Evolutionary conservation across 2,329 filamentous ascomycete genomes (phyloP), one percentile per base, ranked within the genome.

Genomic region (Sordariomycetes sp.): DNA sequence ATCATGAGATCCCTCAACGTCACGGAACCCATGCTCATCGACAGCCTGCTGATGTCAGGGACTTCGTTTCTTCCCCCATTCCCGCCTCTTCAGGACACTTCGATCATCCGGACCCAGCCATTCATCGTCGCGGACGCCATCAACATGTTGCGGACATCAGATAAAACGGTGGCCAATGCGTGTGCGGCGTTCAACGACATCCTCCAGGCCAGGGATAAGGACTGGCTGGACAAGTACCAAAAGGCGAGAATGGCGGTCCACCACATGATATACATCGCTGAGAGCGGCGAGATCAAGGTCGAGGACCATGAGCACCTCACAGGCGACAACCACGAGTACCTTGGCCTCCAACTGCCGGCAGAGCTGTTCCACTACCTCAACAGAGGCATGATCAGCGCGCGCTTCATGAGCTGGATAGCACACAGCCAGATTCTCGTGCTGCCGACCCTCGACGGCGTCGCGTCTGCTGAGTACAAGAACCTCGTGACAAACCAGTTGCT

Each of bases 301-400:
- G 79, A 90, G 65, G 86, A 92, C 64, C 81, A 79, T 58, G 87
- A 89, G 8, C 79, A 83, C 58, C 81, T 91, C 22, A 92, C 94
- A 2, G 81, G 81, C 53, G 92, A 97, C 68, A 86, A 94, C 63
- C 89, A 95, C 68, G 87, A 93, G 66, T 92, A 97, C 68, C 83
- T 97, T 61, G 91, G 91, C n/a, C 83, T 95, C 60, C 88, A 92
- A 60, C 78, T 99, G 5, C 91, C 94, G 0, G 85, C 91, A 48
- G 94, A 99, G 71, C 78, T 97, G 20, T 92, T 93, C 69, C 88
- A 90, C 70, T 97, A 97, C 70, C 79, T 97, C 55, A 91, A 90
- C 60, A 86, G 82, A 56, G 94, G 90, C 37, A 75, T 97, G 51
- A 83, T 97, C 62, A 85, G 89, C 32, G 79, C 90, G 25, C 84